Evolutionary conservation across 257 asterid genomes (phyloP).

Genomic region (Solanum clarkiae): DNA sequence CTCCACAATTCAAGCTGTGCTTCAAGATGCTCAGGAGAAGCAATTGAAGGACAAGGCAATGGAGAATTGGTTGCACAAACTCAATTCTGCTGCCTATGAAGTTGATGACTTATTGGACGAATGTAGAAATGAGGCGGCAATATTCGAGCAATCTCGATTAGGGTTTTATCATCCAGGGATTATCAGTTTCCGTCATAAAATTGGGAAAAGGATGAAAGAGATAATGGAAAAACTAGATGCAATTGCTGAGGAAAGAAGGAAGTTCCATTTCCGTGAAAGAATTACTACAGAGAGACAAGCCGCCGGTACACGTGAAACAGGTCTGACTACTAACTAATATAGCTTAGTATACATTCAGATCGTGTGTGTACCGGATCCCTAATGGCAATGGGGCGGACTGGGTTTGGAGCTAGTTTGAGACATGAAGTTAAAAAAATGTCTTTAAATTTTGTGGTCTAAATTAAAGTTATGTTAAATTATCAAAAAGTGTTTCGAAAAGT

Average conservation of each 20-base stretch:
- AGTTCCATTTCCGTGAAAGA: slow-evolving; percentile 4
- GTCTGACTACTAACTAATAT: background rate
- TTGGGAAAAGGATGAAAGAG: slow-evolving; percentile 7
- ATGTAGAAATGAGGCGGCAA: background rate
- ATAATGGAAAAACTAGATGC: slow-evolving; percentile 1
- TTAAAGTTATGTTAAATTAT: no score
- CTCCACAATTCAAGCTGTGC: background rate
- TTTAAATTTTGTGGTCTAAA: no score
- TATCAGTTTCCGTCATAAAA: background rate
- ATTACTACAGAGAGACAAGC: background rate
- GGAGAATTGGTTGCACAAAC: background rate
- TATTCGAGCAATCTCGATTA: background rate
- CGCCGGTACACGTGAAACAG: background rate
- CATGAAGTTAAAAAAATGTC: no score
- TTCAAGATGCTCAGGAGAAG: background rate
- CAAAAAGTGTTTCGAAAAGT: no score
- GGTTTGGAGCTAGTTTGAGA: background rate
- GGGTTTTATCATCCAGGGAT: background rate
- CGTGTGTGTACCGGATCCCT: background rate
- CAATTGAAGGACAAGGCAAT: background rate
- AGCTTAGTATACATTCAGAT: background rate
- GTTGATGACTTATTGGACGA: slow-evolving; percentile 2
- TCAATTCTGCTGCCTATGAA: background rate
- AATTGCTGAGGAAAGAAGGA: slow-evolving; percentile 7
- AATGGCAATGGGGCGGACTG: background rate